Base-by-base conservation (phyloP, 1,139 yeast species). In the Eremothecium sinecaudum region DNA sequence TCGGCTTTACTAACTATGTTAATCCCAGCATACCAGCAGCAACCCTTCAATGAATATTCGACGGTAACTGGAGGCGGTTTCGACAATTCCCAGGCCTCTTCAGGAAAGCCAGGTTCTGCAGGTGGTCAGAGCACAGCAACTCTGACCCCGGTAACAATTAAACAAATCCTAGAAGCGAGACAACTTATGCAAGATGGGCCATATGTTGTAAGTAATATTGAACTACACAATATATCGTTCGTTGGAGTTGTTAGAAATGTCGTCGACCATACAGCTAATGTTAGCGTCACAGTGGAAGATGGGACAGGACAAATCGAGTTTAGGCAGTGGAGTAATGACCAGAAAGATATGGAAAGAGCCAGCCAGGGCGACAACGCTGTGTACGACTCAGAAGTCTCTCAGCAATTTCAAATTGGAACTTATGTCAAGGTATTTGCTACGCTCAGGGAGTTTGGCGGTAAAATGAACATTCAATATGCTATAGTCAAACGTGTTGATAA, bases 61-160 rank as follows among this genome's bases (percentile, higher is more conserved):
- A 37, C 48, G 10, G 51, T 42, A n/a, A 45, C 49, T 13, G 46
- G 46, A 16, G 38, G 40, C 8, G 56, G 58, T 3, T 53, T 51
- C 33, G 58, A 51, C 9, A 43, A 40, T 33, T 33, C 50, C 7
- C 58, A 53, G 15, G 31, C 34, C 14, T 35, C 39, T 9, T 41
- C 49, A 7, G 30, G 30, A 12, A 45, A 55, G 31, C 47, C 53
- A 4, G 44, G 42, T 22, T 40, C 53, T 4, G 30, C 48, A 16
- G 54, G 56, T 31, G 64, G 62, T 2, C 52, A 57, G 18, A 41
- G 39, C 14, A 37, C 43, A 2, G 37, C 41, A 24, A 57, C 75
- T 10, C 57, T 83, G 31, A 78, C 86, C 1, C 93, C 96, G 0
- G 90, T 84, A 10, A 83, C 94, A 1, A 75, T 86, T 49, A 80